Evolutionary conservation across 306 rosid genomes (phyloP), one percentile per base, ranked within the genome.

Genomic region (Pyrus bretschneideri): DNA sequence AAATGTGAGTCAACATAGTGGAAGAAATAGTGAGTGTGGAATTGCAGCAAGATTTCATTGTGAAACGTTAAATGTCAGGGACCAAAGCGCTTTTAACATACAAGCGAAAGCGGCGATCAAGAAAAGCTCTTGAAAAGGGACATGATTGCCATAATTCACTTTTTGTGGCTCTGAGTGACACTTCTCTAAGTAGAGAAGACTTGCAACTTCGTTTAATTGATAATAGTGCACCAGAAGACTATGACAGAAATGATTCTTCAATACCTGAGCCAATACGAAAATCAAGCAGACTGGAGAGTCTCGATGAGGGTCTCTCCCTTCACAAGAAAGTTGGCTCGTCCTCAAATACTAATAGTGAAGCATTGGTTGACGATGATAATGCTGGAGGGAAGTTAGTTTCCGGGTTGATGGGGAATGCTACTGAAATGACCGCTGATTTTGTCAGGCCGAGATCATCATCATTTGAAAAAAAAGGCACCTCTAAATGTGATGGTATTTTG

Each of bases 51-150:
- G n/a, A 58, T 42, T n/a, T 71, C 21, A 38, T 77, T 71, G 19
- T 67, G 17, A 58, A 73, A 78, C 85, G 70, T 67, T 67, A 85
- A 86, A 90, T 90, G 92, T 80, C 81, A 18, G 77, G 89, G 71
- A 75, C 80, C 85, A 81, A 83, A 69, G 89, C 88, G 73, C 73
- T 90, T 73, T 67, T 84, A n/a, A 90, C 92, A 14, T 88, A 88
- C 82, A 88, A 85, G 84, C 81, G 95, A 76, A 90, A 81, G 75
- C 76, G 88, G 73, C 79, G 68, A 68, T 38, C 74, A 75, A 81
- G 80, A 71, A 73, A 75, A 77, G 67, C 78, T 64, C 79, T 71
- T 67, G 21, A 69, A 38, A 72, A 60, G 33, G 88, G 81, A 29
- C 79, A 78, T 75, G 78, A 67, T 76, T 66, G 74, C 66, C 66